Base-by-base conservation (phyloP, 2,329 filamentous ascomycete species). In the Penicillium sclerotiorum region DNA sequence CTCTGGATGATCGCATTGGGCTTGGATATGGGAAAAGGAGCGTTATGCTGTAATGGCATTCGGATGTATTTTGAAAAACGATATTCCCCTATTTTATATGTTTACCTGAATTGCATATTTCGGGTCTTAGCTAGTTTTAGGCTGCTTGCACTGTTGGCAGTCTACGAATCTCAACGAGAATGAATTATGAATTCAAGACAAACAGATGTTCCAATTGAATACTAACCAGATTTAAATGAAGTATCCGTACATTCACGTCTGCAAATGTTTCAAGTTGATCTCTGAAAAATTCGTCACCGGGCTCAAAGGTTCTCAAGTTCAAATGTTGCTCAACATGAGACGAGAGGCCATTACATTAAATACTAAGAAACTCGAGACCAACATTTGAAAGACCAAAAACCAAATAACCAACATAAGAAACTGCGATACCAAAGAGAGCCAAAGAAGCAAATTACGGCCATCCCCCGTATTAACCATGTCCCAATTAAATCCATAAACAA, bases 91-190 rank as follows among this genome's bases (percentile, higher is more conserved):
- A 41, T 49, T 48, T 52, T 47, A 45, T 45, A 48, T 47, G 41
- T 36, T 36, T 42, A 41, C 48, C 32, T 45, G 35, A 18, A 23
- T 37, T 54, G 48, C 38, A 30, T 55, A 45, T 52, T 44, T 45
- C 51, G 22, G 43, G 47, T 28, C 44, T 48, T 47, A 37, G 30
- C 39, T 51, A 43, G 47, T 42, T 53, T 49, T 42, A 50, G 48
- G 49, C 45, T 53, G 20, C 50, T 50, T 25, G 33, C 32, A 49
- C 45, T 46, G 43, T 23, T 25, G 35, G 21, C 47, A 51, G 35
- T 56, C 51, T 52, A 56, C 58, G 58, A 59, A 49, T 52, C 27
- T 53, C 54, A 59, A 61, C 52, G 51, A 58, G 58, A 59, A 61
- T 53, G 58, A 59, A 56, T 61, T 49, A 63, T 57, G 60, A 60